Conservation (phyloP, 257 asterid species). For the Capsicum chinense region DNA sequence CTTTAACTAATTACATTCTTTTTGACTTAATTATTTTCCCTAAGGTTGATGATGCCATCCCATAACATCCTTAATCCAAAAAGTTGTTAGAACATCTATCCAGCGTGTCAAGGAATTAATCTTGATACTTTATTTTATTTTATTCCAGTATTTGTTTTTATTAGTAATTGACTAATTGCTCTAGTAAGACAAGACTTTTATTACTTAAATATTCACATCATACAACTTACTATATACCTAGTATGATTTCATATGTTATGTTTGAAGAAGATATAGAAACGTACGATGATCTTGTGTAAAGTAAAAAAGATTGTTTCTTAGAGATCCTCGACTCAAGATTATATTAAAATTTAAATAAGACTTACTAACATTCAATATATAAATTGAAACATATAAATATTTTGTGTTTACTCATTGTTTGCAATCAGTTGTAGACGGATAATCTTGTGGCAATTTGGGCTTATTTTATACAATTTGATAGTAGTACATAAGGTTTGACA, state of each 20-base stretch:
- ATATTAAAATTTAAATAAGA: too few species aligned
- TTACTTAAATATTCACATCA: neutral
- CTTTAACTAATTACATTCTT: slow-evolving; percentile 6
- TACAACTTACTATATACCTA: neutral
- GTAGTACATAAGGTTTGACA: neutral
- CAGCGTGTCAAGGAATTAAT: slow-evolving; percentile 1
- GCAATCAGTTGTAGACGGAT: neutral
- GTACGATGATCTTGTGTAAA: too few species aligned
- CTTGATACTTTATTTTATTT: neutral
- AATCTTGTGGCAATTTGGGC: neutral
- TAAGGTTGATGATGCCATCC: slow-evolving; percentile 17
- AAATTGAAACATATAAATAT: too few species aligned
- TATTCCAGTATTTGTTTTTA: neutral
- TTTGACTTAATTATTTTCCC: neutral
- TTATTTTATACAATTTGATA: neutral
- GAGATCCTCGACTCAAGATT: too few species aligned
- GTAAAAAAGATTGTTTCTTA: too few species aligned
- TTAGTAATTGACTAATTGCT: neutral
- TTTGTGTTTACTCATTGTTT: neutral
- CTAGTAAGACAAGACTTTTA: neutral
- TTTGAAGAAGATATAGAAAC: neutral
- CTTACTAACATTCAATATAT: too few species aligned
- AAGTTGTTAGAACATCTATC: slow-evolving; percentile 20
- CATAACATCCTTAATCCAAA: slow-evolving; percentile 19
- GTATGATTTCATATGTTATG: neutral